phyloP scores from a whole-genome alignment of 2,329 filamentous ascomycete species.

The Aspergillus pseudoglaucus region DNA sequence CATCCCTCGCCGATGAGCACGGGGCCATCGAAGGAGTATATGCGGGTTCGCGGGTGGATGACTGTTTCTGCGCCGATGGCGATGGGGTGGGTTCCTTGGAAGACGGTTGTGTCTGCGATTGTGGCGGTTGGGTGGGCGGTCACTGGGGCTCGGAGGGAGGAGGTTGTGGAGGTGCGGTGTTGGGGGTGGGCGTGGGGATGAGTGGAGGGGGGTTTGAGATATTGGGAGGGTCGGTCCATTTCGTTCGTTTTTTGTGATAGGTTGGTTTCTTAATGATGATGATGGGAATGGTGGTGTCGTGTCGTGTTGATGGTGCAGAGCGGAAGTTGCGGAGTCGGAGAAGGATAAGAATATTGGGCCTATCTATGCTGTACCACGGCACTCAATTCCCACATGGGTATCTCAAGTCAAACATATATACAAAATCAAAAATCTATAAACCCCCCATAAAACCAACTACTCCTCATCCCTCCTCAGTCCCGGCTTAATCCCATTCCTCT shows the following conservation, averaged over 20 bases:
- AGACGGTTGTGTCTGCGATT: conserved; percentile 33
- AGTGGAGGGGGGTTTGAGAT: conserved; percentile 28
- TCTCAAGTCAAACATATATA: neutral
- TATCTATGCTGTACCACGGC: too few relatives aligned
- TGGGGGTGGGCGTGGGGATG: conserved; percentile 37
- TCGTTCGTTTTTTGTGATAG: too few relatives aligned
- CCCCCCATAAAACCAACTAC: neutral
- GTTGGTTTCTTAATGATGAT: too few relatives aligned
- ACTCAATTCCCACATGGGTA: too few relatives aligned
- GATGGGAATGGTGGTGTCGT: neutral
- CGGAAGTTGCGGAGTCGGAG: neutral
- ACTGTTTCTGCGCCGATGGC: conserved; percentile 70
- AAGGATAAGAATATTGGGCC: neutral
- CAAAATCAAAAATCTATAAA: neutral
- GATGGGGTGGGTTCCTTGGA: conserved; percentile 66
- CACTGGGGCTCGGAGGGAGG: conserved; percentile 29
- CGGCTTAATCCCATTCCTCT: conserved; percentile 51
- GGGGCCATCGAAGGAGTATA: conserved; percentile 71
- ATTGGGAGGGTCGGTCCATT: conserved; percentile 8
- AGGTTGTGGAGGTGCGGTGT: conserved; percentile 19
- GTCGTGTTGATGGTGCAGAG: neutral
- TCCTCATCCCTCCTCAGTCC: conserved; percentile 3
- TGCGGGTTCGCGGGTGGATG: conserved; percentile 75
- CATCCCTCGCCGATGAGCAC: conserved; percentile 75
- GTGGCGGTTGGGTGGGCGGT: conserved; percentile 31